Evolutionary conservation across 179 eudicot species (phyloP).

Genomic region (Drosera spatulata): DNA sequence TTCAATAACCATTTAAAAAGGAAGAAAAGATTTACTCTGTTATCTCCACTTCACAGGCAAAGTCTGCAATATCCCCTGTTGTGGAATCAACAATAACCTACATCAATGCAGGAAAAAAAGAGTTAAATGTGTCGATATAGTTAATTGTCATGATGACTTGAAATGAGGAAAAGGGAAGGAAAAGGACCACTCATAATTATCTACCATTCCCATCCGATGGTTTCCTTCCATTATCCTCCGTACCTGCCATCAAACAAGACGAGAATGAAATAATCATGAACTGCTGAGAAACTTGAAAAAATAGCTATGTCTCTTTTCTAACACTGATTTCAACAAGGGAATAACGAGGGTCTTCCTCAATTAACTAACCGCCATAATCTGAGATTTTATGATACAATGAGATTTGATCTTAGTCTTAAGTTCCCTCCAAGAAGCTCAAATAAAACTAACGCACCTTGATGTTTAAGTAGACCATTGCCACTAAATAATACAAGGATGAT

Average conservation of each 20-base stretch:
- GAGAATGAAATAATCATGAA: slow-evolving; percentile 24
- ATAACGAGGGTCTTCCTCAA: too few species aligned
- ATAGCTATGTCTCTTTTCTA: too few species aligned
- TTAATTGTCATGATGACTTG: slow-evolving; percentile 10
- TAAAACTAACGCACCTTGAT: too few species aligned
- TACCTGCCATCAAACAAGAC: slow-evolving; percentile 53
- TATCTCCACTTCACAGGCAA: slow-evolving; percentile 98
- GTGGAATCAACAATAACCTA: slow-evolving; percentile 74
- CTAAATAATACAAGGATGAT: too few species aligned
- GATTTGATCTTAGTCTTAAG: too few species aligned
- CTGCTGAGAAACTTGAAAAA: too few species aligned
- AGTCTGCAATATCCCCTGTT: slow-evolving; percentile 81
- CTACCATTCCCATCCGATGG: slow-evolving; percentile 99
- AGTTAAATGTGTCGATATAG: not conserved
- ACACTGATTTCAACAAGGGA: too few species aligned
- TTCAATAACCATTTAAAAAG: not conserved
- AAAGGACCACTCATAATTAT: slow-evolving; percentile 15
- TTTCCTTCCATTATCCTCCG: slow-evolving; percentile 99
- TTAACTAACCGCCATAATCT: too few species aligned
- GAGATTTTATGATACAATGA: too few species aligned
- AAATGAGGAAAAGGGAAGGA: slow-evolving; percentile 11
- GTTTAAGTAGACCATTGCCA: too few species aligned
- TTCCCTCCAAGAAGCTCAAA: too few species aligned
- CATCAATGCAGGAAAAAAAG: slow-evolving; percentile 23
- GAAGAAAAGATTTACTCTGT: slow-evolving; percentile 60